phyloP scores from a whole-genome alignment of 257 asterid species.

The Gentiana straminea region DNA sequence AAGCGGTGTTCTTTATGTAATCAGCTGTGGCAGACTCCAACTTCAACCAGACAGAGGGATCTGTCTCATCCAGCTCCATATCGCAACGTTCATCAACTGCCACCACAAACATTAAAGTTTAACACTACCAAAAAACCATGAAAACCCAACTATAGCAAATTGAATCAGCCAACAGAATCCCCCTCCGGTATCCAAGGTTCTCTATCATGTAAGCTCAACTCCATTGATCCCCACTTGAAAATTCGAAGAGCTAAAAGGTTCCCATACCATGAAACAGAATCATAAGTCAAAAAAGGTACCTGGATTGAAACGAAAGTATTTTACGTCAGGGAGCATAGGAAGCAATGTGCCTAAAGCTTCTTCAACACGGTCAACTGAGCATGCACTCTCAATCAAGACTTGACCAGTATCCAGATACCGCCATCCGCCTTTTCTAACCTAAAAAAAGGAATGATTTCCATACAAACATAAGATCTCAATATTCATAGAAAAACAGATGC shows the following conservation, averaged over 20 bases:
- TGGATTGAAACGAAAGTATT: slow-evolving; percentile 95
- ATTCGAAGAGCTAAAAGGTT: too few species aligned
- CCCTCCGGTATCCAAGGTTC: too few species aligned
- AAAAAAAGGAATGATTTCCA: slow-evolving; percentile 17
- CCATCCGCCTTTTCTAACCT: slow-evolving; percentile 98
- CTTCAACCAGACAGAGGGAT: slow-evolving; percentile 83
- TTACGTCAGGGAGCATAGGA: slow-evolving; percentile 91
- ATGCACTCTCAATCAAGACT: slow-evolving; percentile 95
- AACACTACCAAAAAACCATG: neutral
- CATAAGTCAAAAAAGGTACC: slow-evolving; percentile 31
- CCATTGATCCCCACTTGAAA: too few species aligned
- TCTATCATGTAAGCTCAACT: too few species aligned
- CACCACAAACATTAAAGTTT: slow-evolving; percentile 9
- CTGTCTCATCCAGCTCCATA: slow-evolving; percentile 99
- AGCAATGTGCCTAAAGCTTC: slow-evolving; percentile 90
- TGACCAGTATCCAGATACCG: slow-evolving; percentile 97
- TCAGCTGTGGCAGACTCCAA: slow-evolving; percentile 83
- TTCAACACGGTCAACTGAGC: slow-evolving; percentile 98
- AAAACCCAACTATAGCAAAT: too few species aligned
- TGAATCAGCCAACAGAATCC: too few species aligned
- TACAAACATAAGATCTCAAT: neutral
- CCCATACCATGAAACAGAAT: too few species aligned
- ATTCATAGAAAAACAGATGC: neutral
- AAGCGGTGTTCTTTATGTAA: slow-evolving; percentile 54
- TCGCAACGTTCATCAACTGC: slow-evolving; percentile 97